Evolutionary conservation across 2,329 filamentous ascomycete species (phyloP).

Genomic region (Aureobasidium lini): DNA sequence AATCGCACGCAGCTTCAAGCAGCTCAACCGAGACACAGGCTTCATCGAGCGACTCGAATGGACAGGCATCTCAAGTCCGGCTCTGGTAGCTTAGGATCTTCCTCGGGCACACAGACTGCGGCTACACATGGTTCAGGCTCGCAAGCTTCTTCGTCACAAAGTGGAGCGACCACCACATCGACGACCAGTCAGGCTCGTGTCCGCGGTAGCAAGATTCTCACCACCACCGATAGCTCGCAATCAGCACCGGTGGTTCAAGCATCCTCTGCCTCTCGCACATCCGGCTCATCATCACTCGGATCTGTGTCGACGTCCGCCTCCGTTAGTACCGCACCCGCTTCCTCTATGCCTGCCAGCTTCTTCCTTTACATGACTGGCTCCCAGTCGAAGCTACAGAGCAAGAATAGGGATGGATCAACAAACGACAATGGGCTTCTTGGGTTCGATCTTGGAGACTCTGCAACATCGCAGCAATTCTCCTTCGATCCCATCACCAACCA

Average conservation of each 20-base stretch:
- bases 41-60: not conserved
- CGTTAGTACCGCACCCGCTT: not conserved
- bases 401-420: not conserved
- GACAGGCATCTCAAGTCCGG: not conserved
- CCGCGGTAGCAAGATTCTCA: not conserved
- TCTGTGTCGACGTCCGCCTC: not conserved
- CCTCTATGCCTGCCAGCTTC: not conserved
- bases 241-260: not conserved
- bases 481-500: not conserved
- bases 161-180: not conserved
- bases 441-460: not conserved
- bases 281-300: not conserved
- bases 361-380: not conserved
- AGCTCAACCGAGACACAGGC: not conserved
- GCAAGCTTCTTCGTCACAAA: not conserved
- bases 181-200: not conserved
- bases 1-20: not conserved
- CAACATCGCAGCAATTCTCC: not conserved
- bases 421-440: not conserved
- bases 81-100: not conserved
- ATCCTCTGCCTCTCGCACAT: not conserved
- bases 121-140: not conserved
- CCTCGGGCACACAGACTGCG: no score
- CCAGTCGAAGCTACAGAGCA: not conserved
- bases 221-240: not conserved